A percentile compares a stretch with the other conserved stretches of the same genome.
Evolutionary conservation across 345 rosid genomes (phyloP).

Genomic region (Ceriops decandra): DNA sequence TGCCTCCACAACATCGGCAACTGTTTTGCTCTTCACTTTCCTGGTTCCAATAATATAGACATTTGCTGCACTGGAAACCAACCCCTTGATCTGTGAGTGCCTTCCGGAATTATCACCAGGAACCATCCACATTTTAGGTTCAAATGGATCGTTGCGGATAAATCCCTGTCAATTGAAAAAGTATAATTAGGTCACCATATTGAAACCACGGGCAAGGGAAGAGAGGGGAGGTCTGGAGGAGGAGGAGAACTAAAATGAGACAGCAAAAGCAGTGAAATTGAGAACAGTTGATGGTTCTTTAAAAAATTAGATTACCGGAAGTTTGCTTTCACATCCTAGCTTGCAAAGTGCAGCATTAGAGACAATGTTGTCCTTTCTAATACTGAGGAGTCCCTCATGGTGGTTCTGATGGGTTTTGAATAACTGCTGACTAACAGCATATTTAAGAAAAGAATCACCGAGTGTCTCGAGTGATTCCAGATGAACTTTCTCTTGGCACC

Average conservation of each 20-base stretch:
- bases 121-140: slow-evolving; percentile 71
- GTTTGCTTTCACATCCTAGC: slow-evolving; percentile 61
- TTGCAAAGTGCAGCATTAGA: slow-evolving; percentile 65
- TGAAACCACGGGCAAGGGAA: too few relatives aligned
- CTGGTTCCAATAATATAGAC: slow-evolving; percentile 45
- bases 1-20: slow-evolving; percentile 85
- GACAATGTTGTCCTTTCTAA: slow-evolving; percentile 53
- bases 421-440: slow-evolving; percentile 67
- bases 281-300: too few relatives aligned
- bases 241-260: not conserved
- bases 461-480: slow-evolving; percentile 87
- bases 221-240: too few relatives aligned
- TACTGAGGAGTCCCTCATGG: slow-evolving; percentile 81
- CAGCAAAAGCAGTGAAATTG: not conserved
- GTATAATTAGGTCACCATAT: too few relatives aligned
- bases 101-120: slow-evolving; percentile 52
- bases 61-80: slow-evolving; percentile 29
- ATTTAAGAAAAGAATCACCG: slow-evolving; percentile 90
- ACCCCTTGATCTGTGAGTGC: slow-evolving; percentile 31
- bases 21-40: slow-evolving; percentile 49
- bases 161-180: slow-evolving; percentile 48
- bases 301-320: slow-evolving; percentile 44
- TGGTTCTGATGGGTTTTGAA: slow-evolving; percentile 45
- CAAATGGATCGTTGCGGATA: slow-evolving; percentile 61
- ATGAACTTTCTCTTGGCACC: slow-evolving; percentile 70